Base-by-base conservation (phyloP, 371 early-diverging fungal genomes). In the Rhizopus sp. region DNA sequence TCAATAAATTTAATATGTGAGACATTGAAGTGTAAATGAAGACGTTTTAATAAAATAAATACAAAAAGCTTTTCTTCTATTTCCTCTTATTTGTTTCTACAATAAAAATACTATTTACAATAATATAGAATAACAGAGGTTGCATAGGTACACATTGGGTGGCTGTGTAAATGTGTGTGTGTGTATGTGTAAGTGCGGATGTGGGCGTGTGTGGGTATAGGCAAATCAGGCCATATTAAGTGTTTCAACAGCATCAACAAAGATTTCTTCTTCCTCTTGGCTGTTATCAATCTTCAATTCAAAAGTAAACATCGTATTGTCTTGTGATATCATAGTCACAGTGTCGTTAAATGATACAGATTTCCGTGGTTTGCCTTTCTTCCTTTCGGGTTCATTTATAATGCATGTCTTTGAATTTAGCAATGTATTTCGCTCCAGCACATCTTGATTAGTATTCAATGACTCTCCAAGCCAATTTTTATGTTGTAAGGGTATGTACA, bases 311-410 rank as follows among this genome's bases (percentile, higher is more conserved):
- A 33, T 16, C 17, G 34, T 55, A 3, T 34, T 1, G 6, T 59
- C 32, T 45, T 45, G 41, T 42, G 57, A 38, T 47, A 48, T 44
- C 17, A 63, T 55, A 10, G 46, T 57, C 17, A 69, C 66, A 15
- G 53, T 66, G 42, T 69, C 63, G 46, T 47, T 66, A 39, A 69
- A 69, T 15, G 70, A 66, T 7, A 69, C 70, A 3, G 63, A 60
- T 35, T 69, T 69, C 6, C 62, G 42, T 46, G 44, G 16, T 10
- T 56, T 55, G 31, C 4, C 50, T 45, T 12, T 33, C 58, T 31
- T 30, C 13, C 2, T 6, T 29, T 29, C 29, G 5, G 29, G 5
- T 57, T 45, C 16, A 16, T 42, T 33, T 37, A 31, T 10, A 9
- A 7, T 37, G 38, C 7, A 42, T 33, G 1, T 56, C 8, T 38